These are phyloP conservation scores for Hydnum rufescens DNA, from an alignment of 768 basidiomycete species.

Conservation along the genomic window DNA sequence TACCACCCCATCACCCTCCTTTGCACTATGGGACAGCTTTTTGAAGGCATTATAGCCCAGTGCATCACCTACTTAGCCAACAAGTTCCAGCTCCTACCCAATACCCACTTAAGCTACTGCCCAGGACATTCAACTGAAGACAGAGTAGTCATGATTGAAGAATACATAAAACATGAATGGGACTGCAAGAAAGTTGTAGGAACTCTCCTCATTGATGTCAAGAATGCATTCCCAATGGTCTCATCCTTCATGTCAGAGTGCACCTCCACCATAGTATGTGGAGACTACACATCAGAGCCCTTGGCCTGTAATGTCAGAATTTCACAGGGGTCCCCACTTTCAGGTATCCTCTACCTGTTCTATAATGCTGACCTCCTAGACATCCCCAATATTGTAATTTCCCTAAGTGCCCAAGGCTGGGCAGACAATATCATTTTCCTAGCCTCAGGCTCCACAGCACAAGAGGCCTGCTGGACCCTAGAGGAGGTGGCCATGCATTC, in stretches of 20 bases:
- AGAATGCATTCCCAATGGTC: constrained; percentile 10
- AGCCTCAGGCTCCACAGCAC: neutral
- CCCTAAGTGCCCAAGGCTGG: no score
- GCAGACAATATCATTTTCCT: constrained; percentile 7
- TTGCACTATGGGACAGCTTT: constrained; percentile 19
- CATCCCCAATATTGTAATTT: neutral
- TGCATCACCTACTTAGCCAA: constrained; percentile 1
- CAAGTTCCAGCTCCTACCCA: neutral
- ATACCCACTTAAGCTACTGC: neutral
- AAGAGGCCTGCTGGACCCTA: neutral
- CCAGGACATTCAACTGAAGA: neutral
- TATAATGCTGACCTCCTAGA: constrained; percentile 10
- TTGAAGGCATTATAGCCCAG: constrained; percentile 16
- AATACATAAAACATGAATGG: neutral
- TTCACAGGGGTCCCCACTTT: constrained; percentile 11
- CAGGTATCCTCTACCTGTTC: constrained; percentile 11
- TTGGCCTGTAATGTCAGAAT: constrained; percentile 1
- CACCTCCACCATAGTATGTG: constrained; percentile 3
- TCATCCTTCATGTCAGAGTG: constrained; percentile 5
- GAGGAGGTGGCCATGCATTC: neutral
- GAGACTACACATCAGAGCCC: constrained; percentile 2
- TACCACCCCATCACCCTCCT: constrained; percentile 21
- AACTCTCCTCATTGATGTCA: neutral
- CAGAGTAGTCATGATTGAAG: neutral
- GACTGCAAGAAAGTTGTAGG: neutral